Base-by-base conservation (phyloP, 2,329 filamentous ascomycete genomes). In the Fusarium gaditjirri region DNA sequence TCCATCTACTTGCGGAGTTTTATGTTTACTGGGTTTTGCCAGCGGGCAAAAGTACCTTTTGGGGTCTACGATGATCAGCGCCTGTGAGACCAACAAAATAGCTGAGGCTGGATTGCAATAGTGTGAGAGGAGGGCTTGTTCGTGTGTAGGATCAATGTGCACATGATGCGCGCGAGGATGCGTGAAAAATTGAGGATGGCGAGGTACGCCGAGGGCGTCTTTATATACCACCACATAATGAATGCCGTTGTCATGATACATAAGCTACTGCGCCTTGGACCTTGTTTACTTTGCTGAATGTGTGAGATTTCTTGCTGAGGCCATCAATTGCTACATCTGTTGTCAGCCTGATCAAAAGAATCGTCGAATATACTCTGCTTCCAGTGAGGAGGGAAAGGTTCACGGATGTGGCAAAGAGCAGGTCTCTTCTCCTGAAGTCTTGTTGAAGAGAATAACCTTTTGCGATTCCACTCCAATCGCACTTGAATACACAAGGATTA, bases 161-260 rank as follows among this genome's bases (percentile, higher is more conserved):
- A 70, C 68, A 62, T 58, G 47, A 55, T 47, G 57, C 46, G 55
- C 43, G 47, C 36, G 49, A 56, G 35, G 53, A 31, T 21, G 39
- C 19, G 50, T 25, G 25, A 31, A 52, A 61, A 57, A 41, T 38
- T 11, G 41, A 62, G 46, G 35, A 61, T 27, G 56, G 61, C n/a
- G 29, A 52, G 62, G 43, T 43, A 58, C 47, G 60, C 49, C 61
- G 44, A 65, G 64, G 63, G 59, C 33, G 63, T 58, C 61, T 66
- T 59, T 72, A 63, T 57, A 72, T 68, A 73, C 66, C 70, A 73
- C 62, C 71, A 68, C 71, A 64, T 62, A 72, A 73, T 68, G 70
- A 72, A 73, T 57, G 43, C 42, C 27, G 66, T 55, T 71, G 62
- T 65, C 38, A 70, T 50, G 58, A 46, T 42, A 58, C 13, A 4